Conservation (phyloP, 192 early-diverging fungal genomes). For the Gorgonomyces haynaldii region DNA sequence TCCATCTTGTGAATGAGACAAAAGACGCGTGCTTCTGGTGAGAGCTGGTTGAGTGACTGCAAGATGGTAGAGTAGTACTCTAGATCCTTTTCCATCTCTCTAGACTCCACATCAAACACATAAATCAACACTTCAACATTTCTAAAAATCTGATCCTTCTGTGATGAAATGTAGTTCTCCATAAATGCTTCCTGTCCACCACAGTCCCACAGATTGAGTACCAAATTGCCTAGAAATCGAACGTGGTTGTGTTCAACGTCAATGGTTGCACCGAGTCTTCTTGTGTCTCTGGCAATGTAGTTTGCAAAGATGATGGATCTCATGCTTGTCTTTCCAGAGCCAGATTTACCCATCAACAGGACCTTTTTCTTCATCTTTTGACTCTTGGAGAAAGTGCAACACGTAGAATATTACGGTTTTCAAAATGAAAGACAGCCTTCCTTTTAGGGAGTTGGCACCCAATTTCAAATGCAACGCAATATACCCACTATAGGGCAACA, state of each 20-base stretch:
- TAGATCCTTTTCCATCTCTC: conserved; percentile 85
- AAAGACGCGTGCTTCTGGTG: conserved; percentile 85
- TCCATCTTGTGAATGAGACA: conserved; percentile 99
- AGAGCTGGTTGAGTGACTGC: conserved; percentile 65
- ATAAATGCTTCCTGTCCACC: conserved; percentile 80
- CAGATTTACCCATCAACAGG: conserved; percentile 94
- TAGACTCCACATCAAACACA: conserved; percentile 91
- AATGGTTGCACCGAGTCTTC: conserved; percentile 91
- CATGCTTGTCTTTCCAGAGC: conserved; percentile 98
- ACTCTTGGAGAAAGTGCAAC: too few species aligned
- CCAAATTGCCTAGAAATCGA: conserved; percentile 86
- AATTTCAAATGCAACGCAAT: too few species aligned
- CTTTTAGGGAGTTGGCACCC: too few species aligned
- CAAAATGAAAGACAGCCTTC: too few species aligned
- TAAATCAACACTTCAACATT: conserved; percentile 99
- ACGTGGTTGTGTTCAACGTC: conserved; percentile 97
- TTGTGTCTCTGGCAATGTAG: conserved; percentile 89
- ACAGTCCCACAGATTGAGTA: conserved; percentile 86
- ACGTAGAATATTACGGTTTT: too few species aligned
- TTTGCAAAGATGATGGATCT: conserved; percentile 96
- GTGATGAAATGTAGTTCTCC: conserved; percentile 89
- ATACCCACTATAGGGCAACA: too few species aligned
- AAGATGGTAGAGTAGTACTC: conserved; percentile 80
- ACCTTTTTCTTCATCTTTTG: conserved; percentile 54
- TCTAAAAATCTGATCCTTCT: conserved; percentile 89